phyloP scores from a whole-genome alignment of 768 basidiomycete species.

The Stropharia rugosoannulata region DNA sequence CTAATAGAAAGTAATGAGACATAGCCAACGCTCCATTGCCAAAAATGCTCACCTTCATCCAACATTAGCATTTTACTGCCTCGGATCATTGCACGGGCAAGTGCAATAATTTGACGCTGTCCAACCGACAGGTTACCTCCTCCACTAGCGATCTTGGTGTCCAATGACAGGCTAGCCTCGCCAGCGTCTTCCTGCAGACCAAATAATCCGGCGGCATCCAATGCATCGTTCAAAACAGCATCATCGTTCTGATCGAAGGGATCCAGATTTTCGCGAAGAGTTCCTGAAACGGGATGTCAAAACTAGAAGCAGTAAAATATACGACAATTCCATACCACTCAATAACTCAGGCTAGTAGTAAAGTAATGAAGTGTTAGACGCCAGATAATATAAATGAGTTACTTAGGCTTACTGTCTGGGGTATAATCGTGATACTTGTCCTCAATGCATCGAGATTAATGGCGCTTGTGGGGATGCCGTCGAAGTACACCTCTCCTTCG shows the following conservation, averaged over 20 bases:
- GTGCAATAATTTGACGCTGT: conserved; percentile 69
- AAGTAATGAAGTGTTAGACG: conserved; percentile 28
- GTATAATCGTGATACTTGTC: conserved; percentile 61
- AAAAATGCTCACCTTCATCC: conserved; percentile 50
- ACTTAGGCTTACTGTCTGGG: conserved; percentile 35
- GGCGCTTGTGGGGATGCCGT: conserved; percentile 47
- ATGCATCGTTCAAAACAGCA: conserved; percentile 35
- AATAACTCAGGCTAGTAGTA: conserved; percentile 43
- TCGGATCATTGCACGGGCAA: conserved; percentile 62
- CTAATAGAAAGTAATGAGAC: conserved; percentile 23
- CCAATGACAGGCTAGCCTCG: conserved; percentile 47
- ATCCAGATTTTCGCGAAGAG: conserved; percentile 64
- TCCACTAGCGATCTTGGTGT: conserved; percentile 46
- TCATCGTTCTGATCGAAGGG: conserved; percentile 62
- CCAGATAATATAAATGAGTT: conserved; percentile 31
- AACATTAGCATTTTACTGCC: conserved; percentile 60
- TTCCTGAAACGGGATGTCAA: conserved; percentile 39
- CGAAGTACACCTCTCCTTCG: conserved; percentile 57
- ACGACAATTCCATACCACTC: conserved; percentile 31
- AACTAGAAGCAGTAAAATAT: not conserved
- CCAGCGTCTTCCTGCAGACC: conserved; percentile 32
- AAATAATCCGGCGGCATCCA: conserved; percentile 39
- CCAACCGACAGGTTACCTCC: conserved; percentile 77
- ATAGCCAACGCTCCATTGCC: not conserved
- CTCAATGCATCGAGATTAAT: conserved; percentile 59